Conservation (phyloP, 1,284 basidiomycete species). For the Malassezia caprae region DNA sequence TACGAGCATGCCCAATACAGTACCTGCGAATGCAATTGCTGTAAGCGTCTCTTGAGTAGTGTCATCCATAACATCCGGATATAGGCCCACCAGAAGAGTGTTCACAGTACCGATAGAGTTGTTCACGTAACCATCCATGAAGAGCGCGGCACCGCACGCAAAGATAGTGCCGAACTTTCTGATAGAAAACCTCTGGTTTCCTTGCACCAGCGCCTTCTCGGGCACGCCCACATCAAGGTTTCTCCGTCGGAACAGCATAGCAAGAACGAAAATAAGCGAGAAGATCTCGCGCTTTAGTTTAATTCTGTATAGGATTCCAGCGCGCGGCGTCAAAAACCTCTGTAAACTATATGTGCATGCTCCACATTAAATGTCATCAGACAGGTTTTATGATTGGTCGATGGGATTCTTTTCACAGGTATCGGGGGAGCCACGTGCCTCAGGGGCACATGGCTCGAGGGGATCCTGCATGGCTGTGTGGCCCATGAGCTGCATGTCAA, state of each 20-base stretch:
- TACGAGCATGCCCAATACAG: slow-evolving; percentile 57
- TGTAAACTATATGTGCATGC: neutral
- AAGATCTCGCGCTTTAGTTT: neutral
- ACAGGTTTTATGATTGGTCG: neutral
- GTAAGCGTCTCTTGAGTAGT: slow-evolving; percentile 20
- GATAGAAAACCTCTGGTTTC: slow-evolving; percentile 6
- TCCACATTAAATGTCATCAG: neutral
- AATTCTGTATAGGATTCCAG: neutral
- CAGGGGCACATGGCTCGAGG: neutral
- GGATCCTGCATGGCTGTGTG: neutral
- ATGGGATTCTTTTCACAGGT: neutral
- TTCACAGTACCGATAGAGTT: slow-evolving; percentile 25
- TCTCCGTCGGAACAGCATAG: neutral
- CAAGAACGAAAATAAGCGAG: neutral
- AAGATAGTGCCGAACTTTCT: slow-evolving; percentile 23
- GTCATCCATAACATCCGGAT: slow-evolving; percentile 3
- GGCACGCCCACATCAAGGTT: neutral
- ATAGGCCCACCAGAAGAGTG: slow-evolving; percentile 25
- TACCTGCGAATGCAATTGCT: slow-evolving; percentile 50
- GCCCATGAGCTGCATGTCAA: slow-evolving; percentile 34
- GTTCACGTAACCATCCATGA: slow-evolving; percentile 44
- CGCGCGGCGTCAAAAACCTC: neutral
- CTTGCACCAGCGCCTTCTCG: neutral
- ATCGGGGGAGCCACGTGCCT: neutral
- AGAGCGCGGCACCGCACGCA: slow-evolving; percentile 41